Evolutionary conservation across 306 rosid genomes (phyloP).

Genomic region (Sicyos edulis): DNA sequence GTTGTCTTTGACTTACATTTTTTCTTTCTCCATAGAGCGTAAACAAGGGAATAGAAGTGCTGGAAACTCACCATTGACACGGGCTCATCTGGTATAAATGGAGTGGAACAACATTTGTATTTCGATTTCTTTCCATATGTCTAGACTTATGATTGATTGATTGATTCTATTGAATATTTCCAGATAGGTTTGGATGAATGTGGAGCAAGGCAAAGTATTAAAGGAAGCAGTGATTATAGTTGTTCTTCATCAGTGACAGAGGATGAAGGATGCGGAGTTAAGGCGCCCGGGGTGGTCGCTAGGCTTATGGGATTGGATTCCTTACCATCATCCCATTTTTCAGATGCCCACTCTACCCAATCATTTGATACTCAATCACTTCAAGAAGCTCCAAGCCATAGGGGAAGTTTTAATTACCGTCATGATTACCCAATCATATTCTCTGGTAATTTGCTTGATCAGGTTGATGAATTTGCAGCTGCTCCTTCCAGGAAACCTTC

Average conservation of each 20-base stretch:
- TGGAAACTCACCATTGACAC: slow-evolving; percentile 43
- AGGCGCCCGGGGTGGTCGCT: slow-evolving; percentile 79
- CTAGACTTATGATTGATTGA: background rate
- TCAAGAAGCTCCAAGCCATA: slow-evolving; percentile 43
- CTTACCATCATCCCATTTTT: slow-evolving; percentile 55
- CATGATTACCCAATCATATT: slow-evolving; percentile 44
- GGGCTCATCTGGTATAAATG: slow-evolving; percentile 51
- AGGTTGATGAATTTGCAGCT: slow-evolving; percentile 35
- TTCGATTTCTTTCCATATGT: background rate
- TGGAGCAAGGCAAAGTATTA: slow-evolving; percentile 37
- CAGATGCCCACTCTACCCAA: slow-evolving; percentile 58
- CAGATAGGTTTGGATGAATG: slow-evolving; percentile 64
- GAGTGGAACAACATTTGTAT: slow-evolving; percentile 1
- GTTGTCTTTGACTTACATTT: background rate
- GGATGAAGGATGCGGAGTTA: slow-evolving; percentile 50
- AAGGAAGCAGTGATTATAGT: slow-evolving; percentile 66
- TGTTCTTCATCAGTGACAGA: slow-evolving; percentile 88
- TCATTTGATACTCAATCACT: slow-evolving; percentile 64
- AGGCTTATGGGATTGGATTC: slow-evolving; percentile 93
- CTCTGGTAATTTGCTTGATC: slow-evolving; percentile 51
- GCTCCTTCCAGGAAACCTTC: slow-evolving; percentile 39
- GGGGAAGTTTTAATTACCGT: slow-evolving; percentile 41
- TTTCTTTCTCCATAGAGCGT: slow-evolving; percentile 40
- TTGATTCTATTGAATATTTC: slow-evolving; percentile 21
- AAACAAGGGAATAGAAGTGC: slow-evolving; percentile 47